Conservation (phyloP, 441 rosid genomes). For the Hura crepitans region DNA sequence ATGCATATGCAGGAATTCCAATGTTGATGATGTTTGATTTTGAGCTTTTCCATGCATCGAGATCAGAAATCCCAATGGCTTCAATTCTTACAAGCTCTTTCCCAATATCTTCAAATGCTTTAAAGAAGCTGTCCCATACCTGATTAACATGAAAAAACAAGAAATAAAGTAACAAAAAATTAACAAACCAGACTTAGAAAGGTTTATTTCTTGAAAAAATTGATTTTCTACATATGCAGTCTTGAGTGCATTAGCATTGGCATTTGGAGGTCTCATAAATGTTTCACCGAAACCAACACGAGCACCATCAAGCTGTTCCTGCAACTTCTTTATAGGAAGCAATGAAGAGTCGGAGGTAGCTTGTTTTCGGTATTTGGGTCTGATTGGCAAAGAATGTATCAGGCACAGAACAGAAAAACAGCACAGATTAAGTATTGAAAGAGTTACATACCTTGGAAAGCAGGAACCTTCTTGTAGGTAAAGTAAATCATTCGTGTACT, state of each 20-base stretch:
- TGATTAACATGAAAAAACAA: slow-evolving; percentile 1
- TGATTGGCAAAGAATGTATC: slow-evolving; percentile 20
- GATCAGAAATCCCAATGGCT: slow-evolving; percentile 14
- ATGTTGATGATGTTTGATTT: slow-evolving; percentile 22
- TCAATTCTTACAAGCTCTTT: slow-evolving; percentile 18
- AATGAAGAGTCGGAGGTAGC: slow-evolving; percentile 8
- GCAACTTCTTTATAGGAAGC: slow-evolving; percentile 16
- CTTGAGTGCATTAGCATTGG: background rate
- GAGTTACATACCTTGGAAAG: slow-evolving; percentile 23
- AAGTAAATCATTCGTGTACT: slow-evolving; percentile 32
- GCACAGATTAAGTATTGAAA: background rate
- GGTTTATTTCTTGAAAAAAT: background rate
- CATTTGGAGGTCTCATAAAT: slow-evolving; percentile 3
- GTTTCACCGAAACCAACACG: slow-evolving; percentile 15
- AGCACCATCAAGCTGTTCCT: slow-evolving; percentile 18
- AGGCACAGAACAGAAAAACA: background rate
- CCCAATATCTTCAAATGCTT: slow-evolving; percentile 22
- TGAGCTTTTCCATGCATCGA: slow-evolving; percentile 24
- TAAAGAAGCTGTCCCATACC: slow-evolving; percentile 26
- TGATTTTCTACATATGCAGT: slow-evolving; percentile 10
- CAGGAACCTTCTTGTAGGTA: slow-evolving; percentile 29
- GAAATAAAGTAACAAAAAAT: too few relatives aligned
- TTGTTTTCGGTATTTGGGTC: slow-evolving; percentile 26
- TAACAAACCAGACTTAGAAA: background rate
- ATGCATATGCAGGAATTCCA: slow-evolving; percentile 26